Base-by-base conservation (phyloP, 306 rosid genomes). In the Sicyos baderoa region DNA sequence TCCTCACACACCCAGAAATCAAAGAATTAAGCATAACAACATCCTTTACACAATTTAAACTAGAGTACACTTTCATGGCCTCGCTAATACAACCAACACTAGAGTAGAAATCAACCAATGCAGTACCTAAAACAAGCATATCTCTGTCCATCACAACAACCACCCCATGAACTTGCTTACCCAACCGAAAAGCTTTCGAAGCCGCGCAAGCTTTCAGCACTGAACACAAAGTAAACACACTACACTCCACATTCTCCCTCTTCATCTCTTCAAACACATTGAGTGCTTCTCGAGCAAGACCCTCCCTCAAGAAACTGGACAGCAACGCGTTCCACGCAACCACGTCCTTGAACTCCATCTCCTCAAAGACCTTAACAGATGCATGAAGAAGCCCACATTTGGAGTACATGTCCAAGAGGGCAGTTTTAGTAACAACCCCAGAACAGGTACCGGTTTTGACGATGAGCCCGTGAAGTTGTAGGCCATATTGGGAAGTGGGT, bases 141-240 rank as follows among this genome's bases (percentile, higher is more conserved):
- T 84, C 94, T 49, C 85, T 82, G 53, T 86, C 86, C 79, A 79
- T 63, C 7, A 66, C 78, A 27, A 84, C 83, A 65, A 85, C 85
- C 80, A 87, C 71, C 40, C 91, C 96, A 78, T 85, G 93, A 79
- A 78, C 86, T 76, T 89, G 94, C 76, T 79, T 79, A 23, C 86
- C 89, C 29, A 75, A 81, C 61, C 73, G 77, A 77, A 80, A 69
- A 2, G 82, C 81, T 80, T 81, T 81, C 69, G 85, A 73, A 54
- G 79, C 78, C 60, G 87, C 80, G 70, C 92, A 86, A 54, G 77
- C 76, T 77, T 89, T 83, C 68, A 89, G 82, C 75, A 77, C 77
- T 1, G 92, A 84, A 75, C 96, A 89, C 80, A 83, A 52, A 0
- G 96, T 86, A 66, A 89, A 81, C 79, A 79, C 88, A 22, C 79